Conservation (phyloP, 805 yeast species). For the Clavispora asparagi region DNA sequence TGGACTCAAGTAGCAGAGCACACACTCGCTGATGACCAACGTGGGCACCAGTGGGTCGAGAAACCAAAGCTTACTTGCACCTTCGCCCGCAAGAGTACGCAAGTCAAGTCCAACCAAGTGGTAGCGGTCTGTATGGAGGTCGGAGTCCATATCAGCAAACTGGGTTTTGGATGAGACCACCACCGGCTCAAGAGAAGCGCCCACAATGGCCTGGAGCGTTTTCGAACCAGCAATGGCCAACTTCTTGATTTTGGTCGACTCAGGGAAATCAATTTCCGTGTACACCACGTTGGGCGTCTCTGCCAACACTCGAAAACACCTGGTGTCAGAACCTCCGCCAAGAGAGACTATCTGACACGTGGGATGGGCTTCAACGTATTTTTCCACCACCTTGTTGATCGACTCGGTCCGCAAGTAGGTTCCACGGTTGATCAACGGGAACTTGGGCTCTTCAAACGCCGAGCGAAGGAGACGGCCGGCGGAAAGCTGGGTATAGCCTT, state of each 20-base stretch:
- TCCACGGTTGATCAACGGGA: conserved; percentile 69
- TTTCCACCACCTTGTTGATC: conserved; percentile 43
- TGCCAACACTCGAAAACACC: conserved; percentile 49
- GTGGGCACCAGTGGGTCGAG: conserved; percentile 46
- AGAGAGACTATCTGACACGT: conserved; percentile 55
- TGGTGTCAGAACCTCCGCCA: conserved; percentile 81
- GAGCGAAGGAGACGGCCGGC: conserved; percentile 36
- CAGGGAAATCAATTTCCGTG: conserved; percentile 63
- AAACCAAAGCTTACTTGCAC: conserved; percentile 9
- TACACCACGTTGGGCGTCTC: conserved; percentile 31
- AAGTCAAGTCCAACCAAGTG: conserved; percentile 54
- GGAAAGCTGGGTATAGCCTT: conserved; percentile 35
- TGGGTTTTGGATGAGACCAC: conserved; percentile 14
- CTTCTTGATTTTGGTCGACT: conserved; percentile 47
- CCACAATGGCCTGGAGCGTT: conserved; percentile 23
- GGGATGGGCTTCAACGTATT: conserved; percentile 30
- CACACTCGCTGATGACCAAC: conserved; percentile 66
- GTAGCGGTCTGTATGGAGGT: conserved; percentile 39
- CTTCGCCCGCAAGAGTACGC: conserved; percentile 24
- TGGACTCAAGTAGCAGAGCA: conserved; percentile 62
- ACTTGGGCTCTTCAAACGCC: conserved; percentile 39
- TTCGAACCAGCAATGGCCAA: conserved; percentile 35
- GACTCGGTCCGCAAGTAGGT: conserved; percentile 57
- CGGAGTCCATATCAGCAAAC: conserved; percentile 20
- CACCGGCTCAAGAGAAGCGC: conserved; percentile 9